Evolutionary conservation across 2,329 filamentous ascomycete species (phyloP).

Genomic region (Neonectria coccinea): DNA sequence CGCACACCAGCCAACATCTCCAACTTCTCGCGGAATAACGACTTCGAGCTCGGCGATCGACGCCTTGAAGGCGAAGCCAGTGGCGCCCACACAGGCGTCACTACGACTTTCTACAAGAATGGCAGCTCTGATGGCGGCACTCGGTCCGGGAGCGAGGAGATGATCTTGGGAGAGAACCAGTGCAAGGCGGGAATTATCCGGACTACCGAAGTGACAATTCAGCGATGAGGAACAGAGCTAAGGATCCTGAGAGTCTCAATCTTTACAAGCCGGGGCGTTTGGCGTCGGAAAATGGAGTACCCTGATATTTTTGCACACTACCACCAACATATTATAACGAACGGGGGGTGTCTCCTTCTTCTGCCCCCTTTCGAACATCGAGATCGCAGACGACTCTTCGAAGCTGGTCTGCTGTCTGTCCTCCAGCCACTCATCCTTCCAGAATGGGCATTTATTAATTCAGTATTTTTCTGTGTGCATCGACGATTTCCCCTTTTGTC

Average conservation of each 20-base stretch:
- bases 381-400: too few relatives aligned
- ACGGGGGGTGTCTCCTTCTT: too few relatives aligned
- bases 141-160: slow-evolving; percentile 30
- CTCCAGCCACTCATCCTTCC: too few relatives aligned
- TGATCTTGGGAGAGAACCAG: slow-evolving; percentile 21
- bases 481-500: too few relatives aligned
- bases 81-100: slow-evolving; percentile 3
- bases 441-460: too few relatives aligned
- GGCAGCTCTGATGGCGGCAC: slow-evolving; percentile 4
- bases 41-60: slow-evolving; percentile 30
- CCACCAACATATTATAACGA: too few relatives aligned
- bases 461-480: too few relatives aligned
- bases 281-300: background rate
- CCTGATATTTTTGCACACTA: background rate
- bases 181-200: slow-evolving; percentile 28
- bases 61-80: slow-evolving; percentile 17
- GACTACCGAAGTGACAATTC: slow-evolving; percentile 27
- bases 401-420: too few relatives aligned
- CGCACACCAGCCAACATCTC: slow-evolving; percentile 10
- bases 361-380: too few relatives aligned
- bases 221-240: background rate
- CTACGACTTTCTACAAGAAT: slow-evolving; percentile 27
- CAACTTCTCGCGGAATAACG: slow-evolving; percentile 22
- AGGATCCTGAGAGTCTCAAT: background rate
- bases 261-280: background rate